These are phyloP conservation scores for Saccharomycopsis sp. DNA, from an alignment of 805 yeast species.

Conservation along the genomic window DNA sequence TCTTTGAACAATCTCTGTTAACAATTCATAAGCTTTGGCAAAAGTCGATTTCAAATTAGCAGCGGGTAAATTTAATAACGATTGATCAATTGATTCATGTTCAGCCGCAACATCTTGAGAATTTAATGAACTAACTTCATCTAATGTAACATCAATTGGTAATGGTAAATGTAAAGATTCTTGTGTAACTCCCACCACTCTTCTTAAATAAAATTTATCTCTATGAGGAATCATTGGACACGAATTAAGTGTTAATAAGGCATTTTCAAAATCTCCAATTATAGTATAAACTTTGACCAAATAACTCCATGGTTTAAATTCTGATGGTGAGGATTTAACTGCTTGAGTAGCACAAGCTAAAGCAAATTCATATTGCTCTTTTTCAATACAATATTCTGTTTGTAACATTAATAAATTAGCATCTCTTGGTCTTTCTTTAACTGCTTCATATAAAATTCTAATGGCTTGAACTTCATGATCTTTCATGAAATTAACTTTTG, in stretches of 20 bases:
- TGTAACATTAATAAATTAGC: conserved; percentile 44
- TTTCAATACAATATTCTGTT: conserved; percentile 45
- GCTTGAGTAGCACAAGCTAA: conserved; percentile 50
- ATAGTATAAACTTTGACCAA: conserved; percentile 55
- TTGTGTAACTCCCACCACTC: conserved; percentile 43
- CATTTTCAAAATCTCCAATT: conserved; percentile 57
- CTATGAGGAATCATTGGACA: conserved; percentile 75
- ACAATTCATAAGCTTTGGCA: conserved; percentile 45
- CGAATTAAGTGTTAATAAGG: conserved; percentile 62
- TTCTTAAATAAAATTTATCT: conserved; percentile 51
- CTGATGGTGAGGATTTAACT: conserved; percentile 65
- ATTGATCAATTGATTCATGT: conserved; percentile 54
- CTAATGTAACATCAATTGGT: conserved; percentile 63
- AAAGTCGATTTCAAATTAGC: conserved; percentile 52
- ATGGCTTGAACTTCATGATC: conserved; percentile 55
- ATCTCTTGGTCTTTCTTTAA: conserved; percentile 40
- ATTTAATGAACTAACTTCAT: conserved; percentile 57
- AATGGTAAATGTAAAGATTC: conserved; percentile 63
- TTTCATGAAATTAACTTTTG: conserved; percentile 39
- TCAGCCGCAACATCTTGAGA: conserved; percentile 57
- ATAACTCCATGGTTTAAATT: conserved; percentile 63
- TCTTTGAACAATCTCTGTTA: conserved; percentile 53
- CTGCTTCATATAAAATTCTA: conserved; percentile 39
- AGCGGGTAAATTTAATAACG: conserved; percentile 54
- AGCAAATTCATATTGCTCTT: conserved; percentile 45